These are phyloP conservation scores for Dunaliella sp. DNA, from an alignment of 139 green algal genomes.

Conservation along the genomic window DNA sequence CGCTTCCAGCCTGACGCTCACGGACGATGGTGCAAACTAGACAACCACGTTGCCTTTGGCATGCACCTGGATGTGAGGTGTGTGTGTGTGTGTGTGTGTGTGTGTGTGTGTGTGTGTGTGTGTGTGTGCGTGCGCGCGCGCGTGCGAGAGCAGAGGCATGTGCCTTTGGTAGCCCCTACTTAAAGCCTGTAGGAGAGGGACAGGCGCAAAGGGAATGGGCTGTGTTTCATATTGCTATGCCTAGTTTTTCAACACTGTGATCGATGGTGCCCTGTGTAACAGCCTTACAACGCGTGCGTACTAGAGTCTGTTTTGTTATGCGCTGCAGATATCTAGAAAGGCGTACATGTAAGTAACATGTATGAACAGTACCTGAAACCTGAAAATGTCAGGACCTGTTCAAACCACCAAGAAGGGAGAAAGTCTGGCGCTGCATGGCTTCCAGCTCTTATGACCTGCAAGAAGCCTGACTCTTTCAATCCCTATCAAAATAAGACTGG, in stretches of 20 bases:
- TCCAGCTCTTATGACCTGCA: too few species aligned
- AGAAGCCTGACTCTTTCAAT: too few species aligned
- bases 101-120: neutral
- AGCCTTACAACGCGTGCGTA: too few species aligned
- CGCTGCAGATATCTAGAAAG: too few species aligned
- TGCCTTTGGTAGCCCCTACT: neutral
- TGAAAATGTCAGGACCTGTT: too few species aligned
- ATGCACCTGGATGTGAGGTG: constrained; percentile 15
- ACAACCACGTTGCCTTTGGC: neutral
- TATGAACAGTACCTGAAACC: too few species aligned
- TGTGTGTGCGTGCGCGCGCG: neutral
- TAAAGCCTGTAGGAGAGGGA: neutral
- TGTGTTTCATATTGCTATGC: neutral
- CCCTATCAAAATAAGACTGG: too few species aligned
- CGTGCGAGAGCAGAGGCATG: neutral
- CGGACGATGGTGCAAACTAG: neutral
- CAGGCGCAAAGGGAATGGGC: too few species aligned
- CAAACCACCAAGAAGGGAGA: too few species aligned
- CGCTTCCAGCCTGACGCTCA: constrained; percentile 2
- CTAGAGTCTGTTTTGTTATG: too few species aligned
- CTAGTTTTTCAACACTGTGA: neutral
- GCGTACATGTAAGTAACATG: too few species aligned
- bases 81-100: neutral
- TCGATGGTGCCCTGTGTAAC: neutral
- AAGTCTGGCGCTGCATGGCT: too few species aligned